A percentile compares a stretch with the other conserved stretches of the same genome.
phyloP scores from a whole-genome alignment of 139 green algal genomes.

The Chlamydomonas urium region DNA sequence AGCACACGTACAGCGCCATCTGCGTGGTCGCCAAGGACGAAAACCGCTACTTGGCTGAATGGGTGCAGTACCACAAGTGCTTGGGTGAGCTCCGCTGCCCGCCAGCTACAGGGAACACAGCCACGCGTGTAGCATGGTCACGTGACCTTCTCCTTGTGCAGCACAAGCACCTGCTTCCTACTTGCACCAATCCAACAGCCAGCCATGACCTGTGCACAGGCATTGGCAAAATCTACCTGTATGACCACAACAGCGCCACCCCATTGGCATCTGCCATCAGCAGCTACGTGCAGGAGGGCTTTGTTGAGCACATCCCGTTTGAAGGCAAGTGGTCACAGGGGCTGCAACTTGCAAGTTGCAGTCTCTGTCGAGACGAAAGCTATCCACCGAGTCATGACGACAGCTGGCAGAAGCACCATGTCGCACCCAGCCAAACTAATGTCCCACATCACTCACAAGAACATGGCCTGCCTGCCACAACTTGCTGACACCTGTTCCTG shows the following conservation, averaged over 20 bases:
- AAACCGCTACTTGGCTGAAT: background rate
- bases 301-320: slow-evolving; percentile 20
- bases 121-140: too few relatives aligned
- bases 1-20: background rate
- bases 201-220: too few relatives aligned
- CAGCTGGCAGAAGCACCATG: background rate
- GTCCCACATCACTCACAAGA: background rate
- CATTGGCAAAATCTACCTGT: slow-evolving; percentile 13
- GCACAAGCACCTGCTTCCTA: too few relatives aligned
- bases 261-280: background rate
- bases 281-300: slow-evolving; percentile 6
- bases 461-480: background rate
- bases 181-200: too few relatives aligned
- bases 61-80: slow-evolving; percentile 1
- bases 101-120: too few relatives aligned
- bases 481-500: background rate
- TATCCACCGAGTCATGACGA: background rate
- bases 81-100: too few relatives aligned
- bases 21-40: background rate
- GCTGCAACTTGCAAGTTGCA: background rate
- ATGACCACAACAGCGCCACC: slow-evolving; percentile 1
- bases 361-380: background rate
- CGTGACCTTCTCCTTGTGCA: too few relatives aligned
- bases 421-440: background rate
- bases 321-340: background rate